Evolutionary conservation across 176 grass and related monocot species (phyloP).

Genomic region (Zea mays): DNA sequence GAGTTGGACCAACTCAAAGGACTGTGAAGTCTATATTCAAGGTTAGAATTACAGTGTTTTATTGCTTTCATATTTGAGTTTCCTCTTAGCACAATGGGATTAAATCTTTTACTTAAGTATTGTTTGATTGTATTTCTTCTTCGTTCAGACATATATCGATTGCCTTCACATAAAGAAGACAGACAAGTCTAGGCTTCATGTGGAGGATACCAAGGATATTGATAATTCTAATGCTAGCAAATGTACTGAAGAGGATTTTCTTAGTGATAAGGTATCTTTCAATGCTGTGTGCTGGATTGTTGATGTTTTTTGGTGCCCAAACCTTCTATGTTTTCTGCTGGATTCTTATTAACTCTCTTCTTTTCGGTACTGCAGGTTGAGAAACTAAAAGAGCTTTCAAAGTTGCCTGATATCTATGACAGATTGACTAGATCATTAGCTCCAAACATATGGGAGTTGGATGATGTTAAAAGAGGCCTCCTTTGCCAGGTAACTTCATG

Average conservation of each 20-base stretch:
- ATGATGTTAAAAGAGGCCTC: conserved; percentile 98
- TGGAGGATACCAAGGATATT: conserved; percentile 61
- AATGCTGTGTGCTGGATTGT: not conserved
- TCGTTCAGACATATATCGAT: conserved; percentile 90
- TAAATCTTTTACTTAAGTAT: conserved; percentile 11
- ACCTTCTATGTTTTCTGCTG: conserved; percentile 14
- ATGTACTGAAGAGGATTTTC: conserved; percentile 60
- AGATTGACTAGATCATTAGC: conserved; percentile 83
- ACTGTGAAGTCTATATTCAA: conserved; percentile 97
- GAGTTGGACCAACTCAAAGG: conserved; percentile 83
- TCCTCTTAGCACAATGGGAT: not conserved
- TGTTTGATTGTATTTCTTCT: conserved; percentile 7
- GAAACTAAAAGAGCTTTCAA: conserved; percentile 94
- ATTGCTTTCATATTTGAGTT: conserved; percentile 20
- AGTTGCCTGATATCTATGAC: conserved; percentile 94
- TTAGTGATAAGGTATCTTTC: conserved; percentile 62
- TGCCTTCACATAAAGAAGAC: conserved; percentile 99
- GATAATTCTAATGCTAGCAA: conserved; percentile 44
- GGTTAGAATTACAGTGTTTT: conserved; percentile 54
- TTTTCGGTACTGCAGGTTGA: conserved; percentile 68
- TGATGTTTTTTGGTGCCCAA: conserved; percentile 37
- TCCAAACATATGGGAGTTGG: conserved; percentile 98
- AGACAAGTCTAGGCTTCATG: conserved; percentile 90
- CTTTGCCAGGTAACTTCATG: conserved; percentile 77
- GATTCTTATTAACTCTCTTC: conserved; percentile 21